phyloP scores from a whole-genome alignment of 2,329 filamentous ascomycete genomes.

The Neofusicoccum umdonicola region DNA sequence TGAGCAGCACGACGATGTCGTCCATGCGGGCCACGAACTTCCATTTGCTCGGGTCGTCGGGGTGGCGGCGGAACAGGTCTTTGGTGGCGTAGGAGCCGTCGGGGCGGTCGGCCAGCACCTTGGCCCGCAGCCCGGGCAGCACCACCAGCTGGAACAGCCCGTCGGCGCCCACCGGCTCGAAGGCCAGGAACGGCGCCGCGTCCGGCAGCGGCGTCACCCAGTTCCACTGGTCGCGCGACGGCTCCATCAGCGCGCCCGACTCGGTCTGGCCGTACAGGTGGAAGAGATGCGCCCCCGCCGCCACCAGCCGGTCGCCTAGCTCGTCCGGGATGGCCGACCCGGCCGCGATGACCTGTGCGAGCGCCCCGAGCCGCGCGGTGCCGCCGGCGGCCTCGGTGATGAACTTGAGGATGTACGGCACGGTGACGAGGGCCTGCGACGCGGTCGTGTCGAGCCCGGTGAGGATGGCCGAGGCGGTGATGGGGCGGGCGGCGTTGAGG shows the following conservation, averaged over 20 bases:
- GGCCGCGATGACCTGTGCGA: slow-evolving; percentile 56
- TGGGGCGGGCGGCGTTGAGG: background rate
- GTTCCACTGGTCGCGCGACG: slow-evolving; percentile 59
- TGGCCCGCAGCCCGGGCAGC: slow-evolving; percentile 28
- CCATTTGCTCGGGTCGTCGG: background rate
- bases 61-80: slow-evolving; percentile 1
- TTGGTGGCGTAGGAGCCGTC: slow-evolving; percentile 46
- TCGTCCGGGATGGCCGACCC: slow-evolving; percentile 60
- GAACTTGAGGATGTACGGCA: slow-evolving; percentile 66
- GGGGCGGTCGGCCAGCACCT: slow-evolving; percentile 39
- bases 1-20: slow-evolving; percentile 8
- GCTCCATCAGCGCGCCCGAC: slow-evolving; percentile 61
- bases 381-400: slow-evolving; percentile 60
- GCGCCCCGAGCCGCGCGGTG: slow-evolving; percentile 44
- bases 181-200: slow-evolving; percentile 34
- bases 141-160: slow-evolving; percentile 20
- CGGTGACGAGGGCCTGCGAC: slow-evolving; percentile 51
- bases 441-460: background rate
- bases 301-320: slow-evolving; percentile 54
- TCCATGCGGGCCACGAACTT: background rate
- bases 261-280: slow-evolving; percentile 39
- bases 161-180: background rate
- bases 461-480: slow-evolving; percentile 2
- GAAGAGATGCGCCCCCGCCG: slow-evolving; percentile 55
- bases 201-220: slow-evolving; percentile 49